Conservation (phyloP, 2,329 filamentous ascomycete genomes). For the Alternaria gansuensis region DNA sequence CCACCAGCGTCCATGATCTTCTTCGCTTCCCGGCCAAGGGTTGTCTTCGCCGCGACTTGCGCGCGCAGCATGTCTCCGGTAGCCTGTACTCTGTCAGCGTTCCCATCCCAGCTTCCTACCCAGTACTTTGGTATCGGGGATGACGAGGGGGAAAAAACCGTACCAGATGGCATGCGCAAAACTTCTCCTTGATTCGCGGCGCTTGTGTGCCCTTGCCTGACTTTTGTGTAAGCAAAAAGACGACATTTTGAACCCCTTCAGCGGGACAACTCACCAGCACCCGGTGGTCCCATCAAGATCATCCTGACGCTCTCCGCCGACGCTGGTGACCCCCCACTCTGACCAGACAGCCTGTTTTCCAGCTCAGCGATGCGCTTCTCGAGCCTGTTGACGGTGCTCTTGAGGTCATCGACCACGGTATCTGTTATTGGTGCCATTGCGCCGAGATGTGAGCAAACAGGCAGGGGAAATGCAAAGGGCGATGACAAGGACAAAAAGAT, state of each 20-base stretch:
- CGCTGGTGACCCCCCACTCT: constrained; percentile 45
- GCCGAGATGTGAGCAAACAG: constrained; percentile 25
- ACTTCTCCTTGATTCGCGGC: constrained; percentile 97
- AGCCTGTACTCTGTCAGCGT: constrained; percentile 66
- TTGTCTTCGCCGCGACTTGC: constrained; percentile 96
- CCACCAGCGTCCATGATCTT: constrained; percentile 99
- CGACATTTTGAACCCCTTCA: constrained; percentile 6
- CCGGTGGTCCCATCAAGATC: constrained; percentile 96
- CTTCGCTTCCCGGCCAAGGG: constrained; percentile 94
- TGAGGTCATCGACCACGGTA: constrained; percentile 80
- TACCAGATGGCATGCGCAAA: constrained; percentile 96
- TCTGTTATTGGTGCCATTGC: constrained; percentile 89
- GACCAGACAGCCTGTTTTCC: constrained; percentile 71
- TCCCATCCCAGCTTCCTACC: background rate
- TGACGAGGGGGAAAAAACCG: constrained; percentile 42
- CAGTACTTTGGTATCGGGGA: background rate
- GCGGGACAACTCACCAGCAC: constrained; percentile 76
- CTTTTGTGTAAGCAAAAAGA: constrained; percentile 36
- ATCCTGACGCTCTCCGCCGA: constrained; percentile 79
- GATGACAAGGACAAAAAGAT: constrained; percentile 19
- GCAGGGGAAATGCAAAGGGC: constrained; percentile 16
- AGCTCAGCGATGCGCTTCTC: constrained; percentile 87
- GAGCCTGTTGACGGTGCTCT: constrained; percentile 82
- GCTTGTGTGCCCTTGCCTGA: constrained; percentile 98
- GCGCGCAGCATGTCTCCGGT: constrained; percentile 99